Evolutionary conservation across 179 eudicot genomes (phyloP), one percentile per base, ranked within the genome.

Genomic region (Vitellaria paradoxa): DNA sequence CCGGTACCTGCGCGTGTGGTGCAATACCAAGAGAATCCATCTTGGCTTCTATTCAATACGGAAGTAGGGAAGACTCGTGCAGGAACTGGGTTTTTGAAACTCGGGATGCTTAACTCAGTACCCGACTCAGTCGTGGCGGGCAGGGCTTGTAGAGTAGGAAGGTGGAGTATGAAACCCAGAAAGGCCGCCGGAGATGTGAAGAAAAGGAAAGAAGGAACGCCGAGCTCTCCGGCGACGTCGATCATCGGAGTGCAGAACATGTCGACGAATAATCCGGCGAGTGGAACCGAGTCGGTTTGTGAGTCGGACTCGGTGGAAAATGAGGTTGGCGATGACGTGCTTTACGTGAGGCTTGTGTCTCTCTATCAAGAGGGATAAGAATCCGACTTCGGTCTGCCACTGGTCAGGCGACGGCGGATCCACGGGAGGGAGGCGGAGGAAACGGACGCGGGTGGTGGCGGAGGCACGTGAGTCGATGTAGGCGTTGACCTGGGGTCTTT

Each of bases 191-290:
- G 46, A 24, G 63, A 23, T 3, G 77, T 37, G 45, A 53, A 62
- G 14, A 74, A 74, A 7, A 12, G 52, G 37, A 61, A 74, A 12
- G 49, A 1, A 23, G 77, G 77, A 17, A 61, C 55, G 14, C 57
- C 68, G 23, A 74, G 62, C 68, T 61, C 77, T 3, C 26, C 46
- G 2, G 77, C 77, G 57, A 74, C 77, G 20, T 74, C 77, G 24
- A 63, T 60, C 65, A 74, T 59, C 40, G 53, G 5, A 10, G 59
- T 23, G 59, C 77, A 60, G 55, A 74, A 42, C 57, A 74, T 45
- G 77, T 74, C 77, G 13, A 74, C 53, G 3, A 74, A 40, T 37
- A 74, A 61, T 4, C 30, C 77, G 55, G 37, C 72, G 72, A 75
- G 42, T 24, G 6, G 77, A 60, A 24, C 5, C 8, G 65, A 9